Conservation (phyloP, 495 filamentous ascomycete species). For the Xylaria sp. region DNA sequence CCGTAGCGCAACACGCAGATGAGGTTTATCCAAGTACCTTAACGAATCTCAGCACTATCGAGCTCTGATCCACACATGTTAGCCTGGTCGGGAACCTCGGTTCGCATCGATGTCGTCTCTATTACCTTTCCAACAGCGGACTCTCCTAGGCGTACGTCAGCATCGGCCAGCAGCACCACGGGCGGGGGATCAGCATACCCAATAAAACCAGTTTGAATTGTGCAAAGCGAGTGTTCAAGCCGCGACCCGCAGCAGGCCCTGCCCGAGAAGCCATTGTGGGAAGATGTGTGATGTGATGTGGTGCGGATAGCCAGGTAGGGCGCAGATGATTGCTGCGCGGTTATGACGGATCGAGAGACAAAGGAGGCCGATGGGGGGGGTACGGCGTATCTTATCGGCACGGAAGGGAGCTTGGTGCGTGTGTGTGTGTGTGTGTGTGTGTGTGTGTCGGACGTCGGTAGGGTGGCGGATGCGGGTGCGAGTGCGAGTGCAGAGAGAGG, state of each 20-base stretch:
- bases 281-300: constrained; percentile 27
- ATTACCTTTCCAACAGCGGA: constrained; percentile 96
- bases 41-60: constrained; percentile 95
- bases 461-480: no score
- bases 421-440: constrained; percentile 28
- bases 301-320: constrained; percentile 26
- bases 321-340: constrained; percentile 26
- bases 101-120: constrained; percentile 5
- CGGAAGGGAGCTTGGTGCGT: constrained; percentile 27
- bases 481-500: neutral
- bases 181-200: constrained; percentile 61
- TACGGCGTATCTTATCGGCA: constrained; percentile 35
- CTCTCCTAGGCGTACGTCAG: constrained; percentile 72
- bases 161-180: constrained; percentile 37
- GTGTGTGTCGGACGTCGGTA: constrained; percentile 18
- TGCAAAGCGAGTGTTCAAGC: constrained; percentile 78
- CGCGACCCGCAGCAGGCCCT: constrained; percentile 75
- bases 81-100: constrained; percentile 36
- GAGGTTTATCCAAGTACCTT: constrained; percentile 66
- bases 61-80: constrained; percentile 70
- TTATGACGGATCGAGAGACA: constrained; percentile 21
- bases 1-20: constrained; percentile 4
- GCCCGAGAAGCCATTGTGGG: constrained; percentile 77
- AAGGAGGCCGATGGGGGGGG: constrained; percentile 26
- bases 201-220: constrained; percentile 99